phyloP scores from a whole-genome alignment of 495 filamentous ascomycete species.

The Xylaria flabelliformis region DNA sequence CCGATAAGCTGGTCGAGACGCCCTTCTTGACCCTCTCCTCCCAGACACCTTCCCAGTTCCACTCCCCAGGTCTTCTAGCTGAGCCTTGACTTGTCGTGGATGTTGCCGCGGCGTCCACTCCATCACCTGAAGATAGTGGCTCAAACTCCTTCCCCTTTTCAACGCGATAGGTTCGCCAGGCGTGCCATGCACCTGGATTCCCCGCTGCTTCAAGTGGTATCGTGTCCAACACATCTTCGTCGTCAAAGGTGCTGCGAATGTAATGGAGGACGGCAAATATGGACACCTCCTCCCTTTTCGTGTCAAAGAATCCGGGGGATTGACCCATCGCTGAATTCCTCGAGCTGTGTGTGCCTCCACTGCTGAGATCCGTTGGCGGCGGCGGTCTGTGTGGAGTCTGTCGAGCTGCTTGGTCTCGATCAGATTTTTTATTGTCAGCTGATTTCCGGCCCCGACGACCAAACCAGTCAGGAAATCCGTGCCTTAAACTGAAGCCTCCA shows the following conservation, averaged over 20 bases:
- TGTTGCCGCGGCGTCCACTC: conserved; percentile 14
- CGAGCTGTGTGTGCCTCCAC: conserved; percentile 44
- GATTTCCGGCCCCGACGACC: conserved; percentile 47
- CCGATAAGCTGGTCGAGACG: conserved; percentile 75
- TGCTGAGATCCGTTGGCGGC: conserved; percentile 40
- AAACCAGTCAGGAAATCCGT: conserved; percentile 93
- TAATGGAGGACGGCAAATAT: conserved; percentile 75
- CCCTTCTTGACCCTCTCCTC: conserved; percentile 79
- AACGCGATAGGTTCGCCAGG: conserved; percentile 75
- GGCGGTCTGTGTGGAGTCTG: conserved; percentile 41
- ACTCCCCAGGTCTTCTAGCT: conserved; percentile 65
- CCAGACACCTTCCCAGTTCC: conserved; percentile 98
- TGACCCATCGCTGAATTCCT: conserved; percentile 38
- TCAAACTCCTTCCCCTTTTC: conserved; percentile 42
- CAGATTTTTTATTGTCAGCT: conserved; percentile 33
- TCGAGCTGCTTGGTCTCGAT: conserved; percentile 33
- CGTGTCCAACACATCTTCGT: conserved; percentile 75
- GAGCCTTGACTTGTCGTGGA: conserved; percentile 25
- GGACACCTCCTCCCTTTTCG: conserved; percentile 44
- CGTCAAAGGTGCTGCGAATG: conserved; percentile 80
- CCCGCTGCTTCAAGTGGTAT: conserved; percentile 82
- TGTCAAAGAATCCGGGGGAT: conserved; percentile 37
- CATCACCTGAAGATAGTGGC: conserved; percentile 26
- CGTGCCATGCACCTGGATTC: conserved; percentile 89
- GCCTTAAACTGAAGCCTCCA: conserved; percentile 83